These are phyloP conservation scores for Trichoderma koningiopsis DNA, from an alignment of 2,329 filamentous ascomycete genomes.

Conservation along the genomic window DNA sequence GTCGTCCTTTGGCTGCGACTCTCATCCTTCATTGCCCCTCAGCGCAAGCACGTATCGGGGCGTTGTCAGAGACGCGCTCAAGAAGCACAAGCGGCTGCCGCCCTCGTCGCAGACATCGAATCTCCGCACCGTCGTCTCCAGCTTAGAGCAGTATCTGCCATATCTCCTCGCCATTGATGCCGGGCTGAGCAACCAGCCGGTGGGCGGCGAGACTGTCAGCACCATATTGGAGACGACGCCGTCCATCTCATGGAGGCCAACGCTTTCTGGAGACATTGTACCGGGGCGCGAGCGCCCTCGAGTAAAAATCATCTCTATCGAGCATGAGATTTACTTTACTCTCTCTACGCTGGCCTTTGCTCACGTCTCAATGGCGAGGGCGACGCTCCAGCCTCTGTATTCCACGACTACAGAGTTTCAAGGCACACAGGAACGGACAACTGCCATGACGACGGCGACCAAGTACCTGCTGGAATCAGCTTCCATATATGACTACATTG, in stretches of 20 bases:
- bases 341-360: conserved; percentile 76
- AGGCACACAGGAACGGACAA: conserved; percentile 65
- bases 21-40: conserved; percentile 86
- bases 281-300: conserved; percentile 66
- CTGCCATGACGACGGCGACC: conserved; percentile 72
- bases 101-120: conserved; percentile 69
- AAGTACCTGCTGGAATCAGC: conserved; percentile 77
- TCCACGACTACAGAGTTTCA: conserved; percentile 63
- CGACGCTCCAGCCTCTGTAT: conserved; percentile 73
- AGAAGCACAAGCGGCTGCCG: conserved; percentile 85
- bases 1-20: conserved; percentile 72
- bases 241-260: conserved; percentile 82
- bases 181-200: conserved; percentile 59
- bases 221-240: conserved; percentile 63
- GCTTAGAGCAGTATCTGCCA: conserved; percentile 76
- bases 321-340: conserved; percentile 81
- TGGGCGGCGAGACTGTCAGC: conserved; percentile 62
- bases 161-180: conserved; percentile 78
- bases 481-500: conserved; percentile 74
- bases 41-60: conserved; percentile 81
- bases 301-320: conserved; percentile 71
- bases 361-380: conserved; percentile 71
- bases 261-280: conserved; percentile 66
- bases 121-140: conserved; percentile 68
- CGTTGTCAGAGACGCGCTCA: conserved; percentile 79